phyloP scores from a whole-genome alignment of 179 eudicot genomes.

The Spergularia azorica region DNA sequence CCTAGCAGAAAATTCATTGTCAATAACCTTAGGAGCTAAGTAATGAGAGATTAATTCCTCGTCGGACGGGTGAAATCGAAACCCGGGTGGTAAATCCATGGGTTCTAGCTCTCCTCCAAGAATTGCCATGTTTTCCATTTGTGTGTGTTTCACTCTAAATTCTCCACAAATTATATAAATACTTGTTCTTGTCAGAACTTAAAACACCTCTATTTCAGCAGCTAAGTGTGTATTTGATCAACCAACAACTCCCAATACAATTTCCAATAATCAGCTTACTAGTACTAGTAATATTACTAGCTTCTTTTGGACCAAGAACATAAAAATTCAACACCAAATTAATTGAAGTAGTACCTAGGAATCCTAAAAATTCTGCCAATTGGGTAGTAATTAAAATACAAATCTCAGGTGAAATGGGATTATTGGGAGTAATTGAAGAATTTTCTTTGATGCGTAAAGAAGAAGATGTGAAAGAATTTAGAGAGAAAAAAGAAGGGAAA shows the following conservation, averaged over 20 bases:
- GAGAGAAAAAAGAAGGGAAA: background rate
- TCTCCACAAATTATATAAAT: background rate
- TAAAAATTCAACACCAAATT: slow-evolving; percentile 26
- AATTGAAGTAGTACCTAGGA: slow-evolving; percentile 12
- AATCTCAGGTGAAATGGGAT: slow-evolving; percentile 1
- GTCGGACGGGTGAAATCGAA: slow-evolving; percentile 51
- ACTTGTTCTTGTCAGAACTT: background rate
- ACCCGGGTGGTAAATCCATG: slow-evolving; percentile 55
- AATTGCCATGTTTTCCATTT: slow-evolving; percentile 40
- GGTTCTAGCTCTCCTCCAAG: slow-evolving; percentile 27
- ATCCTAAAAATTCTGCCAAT: slow-evolving; percentile 21
- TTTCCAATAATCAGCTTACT: slow-evolving; percentile 30
- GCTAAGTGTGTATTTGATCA: slow-evolving; percentile 29
- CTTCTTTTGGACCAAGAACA: background rate
- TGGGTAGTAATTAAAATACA: slow-evolving; percentile 6
- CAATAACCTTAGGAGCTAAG: slow-evolving; percentile 34
- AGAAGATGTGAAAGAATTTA: background rate
- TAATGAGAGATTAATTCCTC: slow-evolving; percentile 56
- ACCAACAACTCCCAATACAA: slow-evolving; percentile 27
- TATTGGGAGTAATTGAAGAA: background rate
- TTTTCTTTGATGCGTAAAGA: background rate
- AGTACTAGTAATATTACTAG: too few species aligned
- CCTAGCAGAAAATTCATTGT: slow-evolving; percentile 35
- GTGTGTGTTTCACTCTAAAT: background rate
- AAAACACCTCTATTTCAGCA: slow-evolving; percentile 19